phyloP scores from a whole-genome alignment of 2,329 filamentous ascomycete genomes.

The Calonectria multiphialidica region DNA sequence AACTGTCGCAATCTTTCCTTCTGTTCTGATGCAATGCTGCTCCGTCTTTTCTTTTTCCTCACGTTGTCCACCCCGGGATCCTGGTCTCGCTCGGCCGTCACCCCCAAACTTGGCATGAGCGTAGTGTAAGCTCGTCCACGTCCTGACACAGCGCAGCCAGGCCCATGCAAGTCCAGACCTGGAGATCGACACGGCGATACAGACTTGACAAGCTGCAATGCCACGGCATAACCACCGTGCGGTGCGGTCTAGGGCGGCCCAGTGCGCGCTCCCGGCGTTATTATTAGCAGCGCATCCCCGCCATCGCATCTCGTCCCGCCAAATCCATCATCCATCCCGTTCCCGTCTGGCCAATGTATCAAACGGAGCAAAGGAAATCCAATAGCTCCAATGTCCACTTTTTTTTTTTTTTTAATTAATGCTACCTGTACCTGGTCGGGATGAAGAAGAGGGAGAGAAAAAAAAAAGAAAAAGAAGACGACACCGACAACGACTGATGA shows the following conservation, averaged over 20 bases:
- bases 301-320: slow-evolving; percentile 6
- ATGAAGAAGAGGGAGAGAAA: neutral
- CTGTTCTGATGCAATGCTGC: neutral
- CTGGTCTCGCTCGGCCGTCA: slow-evolving; percentile 2
- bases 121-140: slow-evolving; percentile 3
- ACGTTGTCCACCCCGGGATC: neutral
- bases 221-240: slow-evolving; percentile 11
- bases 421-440: neutral
- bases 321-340: slow-evolving; percentile 11
- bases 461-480: neutral
- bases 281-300: slow-evolving; percentile 9
- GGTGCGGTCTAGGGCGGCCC: slow-evolving; percentile 3
- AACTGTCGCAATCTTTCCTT: neutral
- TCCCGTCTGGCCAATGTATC: slow-evolving; percentile 9
- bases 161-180: slow-evolving; percentile 15
- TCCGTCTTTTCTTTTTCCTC: slow-evolving; percentile 1
- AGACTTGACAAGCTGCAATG: slow-evolving; percentile 12
- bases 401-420: neutral
- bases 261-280: neutral
- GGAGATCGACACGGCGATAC: slow-evolving; percentile 23
- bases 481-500: too few relatives aligned
- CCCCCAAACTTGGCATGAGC: neutral
- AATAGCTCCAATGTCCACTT: neutral
- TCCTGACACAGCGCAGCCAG: slow-evolving; percentile 4
- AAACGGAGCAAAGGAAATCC: neutral